A percentile compares a stretch with the other conserved stretches of the same genome.
Evolutionary conservation across 129 eudicot species (phyloP).

Genomic region (Lonicera japonica): DNA sequence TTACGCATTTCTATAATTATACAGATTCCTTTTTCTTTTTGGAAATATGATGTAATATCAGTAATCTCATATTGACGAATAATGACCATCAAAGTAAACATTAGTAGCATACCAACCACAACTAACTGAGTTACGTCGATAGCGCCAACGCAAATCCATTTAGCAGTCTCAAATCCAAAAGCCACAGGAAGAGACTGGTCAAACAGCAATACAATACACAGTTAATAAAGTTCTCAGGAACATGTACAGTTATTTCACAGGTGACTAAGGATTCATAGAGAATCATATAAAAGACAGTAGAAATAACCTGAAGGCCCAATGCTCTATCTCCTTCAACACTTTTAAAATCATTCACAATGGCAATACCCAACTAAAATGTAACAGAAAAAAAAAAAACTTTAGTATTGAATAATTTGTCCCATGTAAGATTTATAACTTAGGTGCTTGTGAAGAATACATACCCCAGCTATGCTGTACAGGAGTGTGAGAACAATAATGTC

Average conservation of each 20-base stretch:
- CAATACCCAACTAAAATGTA: conserved; percentile 75
- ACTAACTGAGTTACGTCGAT: conserved; percentile 89
- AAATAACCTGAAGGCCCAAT: conserved; percentile 79
- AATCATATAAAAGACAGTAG: no score
- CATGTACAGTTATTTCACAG: background rate
- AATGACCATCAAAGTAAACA: no score
- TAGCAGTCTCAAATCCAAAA: conserved; percentile 90
- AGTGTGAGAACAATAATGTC: conserved; percentile 84
- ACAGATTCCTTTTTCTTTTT: background rate
- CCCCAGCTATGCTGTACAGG: conserved; percentile 96
- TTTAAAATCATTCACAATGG: conserved; percentile 91
- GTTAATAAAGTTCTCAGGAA: background rate
- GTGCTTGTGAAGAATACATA: conserved; percentile 22
- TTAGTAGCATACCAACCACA: conserved; percentile 52
- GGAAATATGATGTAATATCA: background rate
- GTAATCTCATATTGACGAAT: background rate
- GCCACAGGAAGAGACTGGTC: conserved; percentile 91
- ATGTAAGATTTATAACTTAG: background rate
- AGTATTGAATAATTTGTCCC: background rate
- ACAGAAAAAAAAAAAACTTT: conserved; percentile 5
- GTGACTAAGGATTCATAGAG: background rate
- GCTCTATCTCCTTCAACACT: conserved; percentile 94
- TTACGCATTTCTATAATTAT: no score
- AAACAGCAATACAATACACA: background rate
- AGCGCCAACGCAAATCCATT: conserved; percentile 98